These are phyloP conservation scores for Phlebiopsis gigantea DNA, from an alignment of 768 basidiomycete species.

Conservation along the genomic window DNA sequence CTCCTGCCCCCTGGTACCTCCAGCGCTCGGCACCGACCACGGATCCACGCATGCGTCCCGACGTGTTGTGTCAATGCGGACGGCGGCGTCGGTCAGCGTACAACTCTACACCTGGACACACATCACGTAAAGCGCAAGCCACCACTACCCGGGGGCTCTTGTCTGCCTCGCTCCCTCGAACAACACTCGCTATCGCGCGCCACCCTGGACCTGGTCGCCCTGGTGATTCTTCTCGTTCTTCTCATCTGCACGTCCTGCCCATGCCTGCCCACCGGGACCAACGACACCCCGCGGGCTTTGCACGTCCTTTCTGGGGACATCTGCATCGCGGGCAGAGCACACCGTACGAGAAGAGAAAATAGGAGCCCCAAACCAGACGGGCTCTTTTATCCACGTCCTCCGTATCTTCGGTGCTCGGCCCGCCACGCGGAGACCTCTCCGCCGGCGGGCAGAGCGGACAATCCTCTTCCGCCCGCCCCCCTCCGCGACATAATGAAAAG, in stretches of 20 bases:
- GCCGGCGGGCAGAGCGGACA: too few relatives aligned
- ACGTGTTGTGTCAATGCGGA: not conserved
- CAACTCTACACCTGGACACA: not conserved
- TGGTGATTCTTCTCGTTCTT: slow-evolving; percentile 1
- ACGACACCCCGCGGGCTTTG: not conserved
- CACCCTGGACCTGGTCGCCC: slow-evolving; percentile 4
- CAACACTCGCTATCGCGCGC: not conserved
- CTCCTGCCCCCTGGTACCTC: not conserved
- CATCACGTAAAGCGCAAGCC: not conserved
- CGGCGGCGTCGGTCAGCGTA: not conserved
- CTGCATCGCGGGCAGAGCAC: not conserved
- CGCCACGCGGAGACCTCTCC: too few relatives aligned
- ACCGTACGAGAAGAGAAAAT: not conserved
- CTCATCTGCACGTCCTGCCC: not conserved
- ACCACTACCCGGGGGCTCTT: too few relatives aligned
- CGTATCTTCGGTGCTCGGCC: too few relatives aligned
- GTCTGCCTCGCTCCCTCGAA: too few relatives aligned
- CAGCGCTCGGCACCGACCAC: not conserved
- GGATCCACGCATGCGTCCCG: not conserved
- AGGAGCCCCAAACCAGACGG: too few relatives aligned
- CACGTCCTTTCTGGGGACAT: not conserved
- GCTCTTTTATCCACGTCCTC: not conserved
- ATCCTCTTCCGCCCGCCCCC: too few relatives aligned
- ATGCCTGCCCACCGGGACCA: not conserved
- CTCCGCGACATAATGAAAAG: not conserved